These are phyloP conservation scores for Pichia norvegensis DNA, from an alignment of 1,139 yeast genomes.

Conservation along the genomic window DNA sequence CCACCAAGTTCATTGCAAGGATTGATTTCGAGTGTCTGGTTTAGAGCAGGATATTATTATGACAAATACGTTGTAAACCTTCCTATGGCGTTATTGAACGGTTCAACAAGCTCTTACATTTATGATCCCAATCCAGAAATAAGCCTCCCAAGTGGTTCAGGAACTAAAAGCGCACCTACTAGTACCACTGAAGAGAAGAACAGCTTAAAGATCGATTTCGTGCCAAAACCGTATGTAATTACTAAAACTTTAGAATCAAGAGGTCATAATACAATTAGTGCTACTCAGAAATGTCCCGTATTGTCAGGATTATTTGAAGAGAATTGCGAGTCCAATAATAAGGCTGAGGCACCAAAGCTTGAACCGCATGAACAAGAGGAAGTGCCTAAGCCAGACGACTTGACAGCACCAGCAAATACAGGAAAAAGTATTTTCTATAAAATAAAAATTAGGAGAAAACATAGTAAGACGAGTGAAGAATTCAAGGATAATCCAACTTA, in stretches of 20 bases:
- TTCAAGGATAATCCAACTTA: slow-evolving; percentile 18
- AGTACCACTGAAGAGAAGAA: background rate
- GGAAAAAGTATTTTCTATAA: slow-evolving; percentile 17
- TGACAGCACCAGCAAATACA: background rate
- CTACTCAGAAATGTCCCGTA: slow-evolving; percentile 7
- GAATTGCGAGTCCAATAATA: background rate
- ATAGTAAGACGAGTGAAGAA: slow-evolving; percentile 6
- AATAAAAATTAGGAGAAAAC: slow-evolving; percentile 22
- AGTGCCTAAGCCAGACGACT: background rate
- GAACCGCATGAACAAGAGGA: background rate
- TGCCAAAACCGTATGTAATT: slow-evolving; percentile 14
- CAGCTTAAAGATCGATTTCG: slow-evolving; percentile 2
- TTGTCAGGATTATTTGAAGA: slow-evolving; percentile 5
- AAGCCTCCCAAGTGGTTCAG: background rate
- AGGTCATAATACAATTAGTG: background rate
- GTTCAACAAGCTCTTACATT: slow-evolving; percentile 4
- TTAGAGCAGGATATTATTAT: slow-evolving; percentile 27
- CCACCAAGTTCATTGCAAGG: slow-evolving; percentile 18
- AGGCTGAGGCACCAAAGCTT: background rate
- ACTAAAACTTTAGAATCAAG: slow-evolving; percentile 8
- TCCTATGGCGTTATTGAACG: slow-evolving; percentile 16
- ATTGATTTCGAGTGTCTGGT: slow-evolving; percentile 19
- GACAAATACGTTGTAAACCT: slow-evolving; percentile 25
- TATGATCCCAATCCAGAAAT: slow-evolving; percentile 6
- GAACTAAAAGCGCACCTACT: background rate